Conservation (phyloP, 1,284 basidiomycete genomes). For the Trichosporon asahii region DNA sequence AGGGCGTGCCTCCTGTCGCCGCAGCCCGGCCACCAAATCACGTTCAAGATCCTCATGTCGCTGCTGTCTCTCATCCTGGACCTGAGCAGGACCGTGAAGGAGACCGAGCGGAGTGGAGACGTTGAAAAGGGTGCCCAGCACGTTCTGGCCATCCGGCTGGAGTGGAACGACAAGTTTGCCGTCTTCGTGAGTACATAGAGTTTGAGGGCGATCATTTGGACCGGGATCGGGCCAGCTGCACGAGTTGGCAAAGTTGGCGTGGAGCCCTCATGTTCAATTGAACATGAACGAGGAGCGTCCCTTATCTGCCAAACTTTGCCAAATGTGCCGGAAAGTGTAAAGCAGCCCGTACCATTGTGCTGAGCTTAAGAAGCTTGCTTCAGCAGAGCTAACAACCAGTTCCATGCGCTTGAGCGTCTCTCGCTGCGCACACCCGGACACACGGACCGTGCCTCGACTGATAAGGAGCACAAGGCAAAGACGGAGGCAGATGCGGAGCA, state of each 20-base stretch:
- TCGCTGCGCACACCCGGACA: slow-evolving; percentile 30
- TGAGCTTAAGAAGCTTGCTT: slow-evolving; percentile 6
- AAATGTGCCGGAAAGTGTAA: slow-evolving; percentile 7
- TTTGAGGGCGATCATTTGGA: neutral
- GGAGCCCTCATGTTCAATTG: neutral
- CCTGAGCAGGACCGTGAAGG: slow-evolving; percentile 65
- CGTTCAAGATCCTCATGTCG: slow-evolving; percentile 63
- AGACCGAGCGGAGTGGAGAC: slow-evolving; percentile 56
- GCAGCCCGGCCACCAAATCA: slow-evolving; percentile 63
- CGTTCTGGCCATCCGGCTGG: slow-evolving; percentile 58
- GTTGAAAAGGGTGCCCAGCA: slow-evolving; percentile 57
- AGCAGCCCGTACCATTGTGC: neutral
- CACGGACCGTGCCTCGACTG: neutral
- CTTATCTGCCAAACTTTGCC: neutral
- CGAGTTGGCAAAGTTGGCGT: neutral
- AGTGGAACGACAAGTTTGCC: slow-evolving; percentile 60
- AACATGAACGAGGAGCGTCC: neutral
- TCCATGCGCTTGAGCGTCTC: slow-evolving; percentile 42
- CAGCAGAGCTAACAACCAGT: slow-evolving; percentile 19
- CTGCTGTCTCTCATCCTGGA: slow-evolving; percentile 67
- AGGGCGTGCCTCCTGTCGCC: slow-evolving; percentile 66
- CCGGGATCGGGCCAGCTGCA: neutral
- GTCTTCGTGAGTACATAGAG: slow-evolving; percentile 58
- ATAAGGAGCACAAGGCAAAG: neutral
- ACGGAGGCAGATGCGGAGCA: slow-evolving; percentile 13